Evolutionary conservation across 2,329 filamentous ascomycete species (phyloP), one percentile per base, ranked within the genome.

Genomic region (Calonectria crousiana): DNA sequence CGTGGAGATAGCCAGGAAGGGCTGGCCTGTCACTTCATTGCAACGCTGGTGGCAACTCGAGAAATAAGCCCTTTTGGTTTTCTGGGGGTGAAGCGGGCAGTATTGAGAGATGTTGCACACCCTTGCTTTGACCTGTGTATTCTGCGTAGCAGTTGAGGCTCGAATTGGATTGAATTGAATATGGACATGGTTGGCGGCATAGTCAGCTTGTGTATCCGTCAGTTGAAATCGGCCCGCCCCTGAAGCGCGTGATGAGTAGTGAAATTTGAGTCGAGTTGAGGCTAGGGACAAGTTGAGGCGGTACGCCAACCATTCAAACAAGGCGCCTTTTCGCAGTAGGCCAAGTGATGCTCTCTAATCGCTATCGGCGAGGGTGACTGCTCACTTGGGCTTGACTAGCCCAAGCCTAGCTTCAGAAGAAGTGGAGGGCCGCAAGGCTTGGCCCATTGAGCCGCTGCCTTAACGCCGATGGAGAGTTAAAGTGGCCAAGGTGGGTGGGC

Each of bases 391-490:
- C 71, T 72, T 72, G 71, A 52, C 67, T 60, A 62, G 47, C 60
- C 71, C 64, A 36, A 70, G 71, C 38, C 51, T 69, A 72, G 69
- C 38, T 60, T 34, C 36, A 38, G 32, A 53, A 47, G 28, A 65
- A 65, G 51, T 53, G 66, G 47, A 70, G 67, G 67, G 51, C 53
- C 41, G 68, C 47, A 60, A 62, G 70, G 66, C 67, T 76, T 74
- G 71, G 70, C 70, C 56, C 65, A 51, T 67, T 71, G 69, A 72
- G 73, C 68, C 75, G 69, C 73, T 74, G 71, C 68, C 71, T 75
- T 78, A 73, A 74, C 75, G 74, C 77, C 77, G 76, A 78, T 70
- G 66, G 36, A 56, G 71, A 73, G 41, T 58, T 70, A 58, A 68
- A 69, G 47, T 73, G 47, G 62, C 68, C 68, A 58, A 71, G 62